phyloP scores from a whole-genome alignment of 2,329 filamentous ascomycete genomes.

The Penicillium hesseltinei region DNA sequence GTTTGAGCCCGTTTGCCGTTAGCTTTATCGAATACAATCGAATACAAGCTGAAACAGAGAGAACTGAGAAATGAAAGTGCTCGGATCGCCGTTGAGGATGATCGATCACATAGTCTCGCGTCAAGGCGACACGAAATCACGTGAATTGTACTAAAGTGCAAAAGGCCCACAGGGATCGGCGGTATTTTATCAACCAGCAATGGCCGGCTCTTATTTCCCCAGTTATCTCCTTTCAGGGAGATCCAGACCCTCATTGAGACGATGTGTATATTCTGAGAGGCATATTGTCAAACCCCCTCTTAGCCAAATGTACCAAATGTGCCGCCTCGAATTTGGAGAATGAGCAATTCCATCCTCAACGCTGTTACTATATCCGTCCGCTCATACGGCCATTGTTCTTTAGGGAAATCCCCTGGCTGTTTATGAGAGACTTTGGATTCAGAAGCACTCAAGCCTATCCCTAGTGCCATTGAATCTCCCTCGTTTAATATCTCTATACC shows the following conservation, averaged over 20 bases:
- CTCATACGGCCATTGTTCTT: background rate
- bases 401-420: background rate
- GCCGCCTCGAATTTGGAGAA: constrained; percentile 1
- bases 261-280: background rate
- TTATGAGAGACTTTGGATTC: background rate
- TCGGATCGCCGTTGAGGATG: constrained; percentile 17
- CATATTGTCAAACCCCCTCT: background rate
- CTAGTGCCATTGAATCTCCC: background rate
- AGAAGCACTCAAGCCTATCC: background rate
- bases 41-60: background rate
- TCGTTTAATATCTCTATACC: background rate
- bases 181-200: background rate
- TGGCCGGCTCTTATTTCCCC: constrained; percentile 6
- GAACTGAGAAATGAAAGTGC: constrained; percentile 1
- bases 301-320: background rate
- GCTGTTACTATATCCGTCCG: background rate
- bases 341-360: background rate
- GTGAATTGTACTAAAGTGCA: constrained; percentile 14
- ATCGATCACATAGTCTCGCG: constrained; percentile 21
- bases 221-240: background rate
- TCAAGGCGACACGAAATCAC: constrained; percentile 25
- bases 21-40: background rate
- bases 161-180: constrained; percentile 19
- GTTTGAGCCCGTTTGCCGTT: background rate
- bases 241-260: background rate